Evolutionary conservation across 371 early-diverging fungal species (phyloP).

Genomic region (Capillidium rhysosporum): DNA sequence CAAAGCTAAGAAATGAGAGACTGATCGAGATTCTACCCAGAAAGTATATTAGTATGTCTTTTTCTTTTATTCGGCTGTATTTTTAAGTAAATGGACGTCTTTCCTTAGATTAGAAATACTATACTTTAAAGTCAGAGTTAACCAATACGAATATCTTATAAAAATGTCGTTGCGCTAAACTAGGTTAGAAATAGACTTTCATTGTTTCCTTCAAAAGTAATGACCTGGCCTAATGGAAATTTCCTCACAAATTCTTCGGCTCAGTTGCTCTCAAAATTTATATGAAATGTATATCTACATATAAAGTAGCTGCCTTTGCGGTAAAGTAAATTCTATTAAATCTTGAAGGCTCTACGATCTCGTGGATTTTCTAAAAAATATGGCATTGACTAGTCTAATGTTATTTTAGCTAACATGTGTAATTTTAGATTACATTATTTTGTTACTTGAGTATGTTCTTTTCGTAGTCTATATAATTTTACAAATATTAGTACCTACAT

Average conservation of each 20-base stretch:
- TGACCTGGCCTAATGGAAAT: constrained; percentile 36
- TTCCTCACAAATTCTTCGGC: constrained; percentile 14
- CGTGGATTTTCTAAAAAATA: too few relatives aligned
- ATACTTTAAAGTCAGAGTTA: too few relatives aligned
- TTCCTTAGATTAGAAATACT: constrained; percentile 35
- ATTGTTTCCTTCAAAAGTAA: constrained; percentile 45
- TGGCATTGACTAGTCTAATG: too few relatives aligned
- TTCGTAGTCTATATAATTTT: too few relatives aligned
- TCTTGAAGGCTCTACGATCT: too few relatives aligned
- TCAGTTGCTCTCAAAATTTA: neutral
- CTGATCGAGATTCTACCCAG: constrained; percentile 42
- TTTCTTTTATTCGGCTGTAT: constrained; percentile 42
- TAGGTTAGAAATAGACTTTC: constrained; percentile 40
- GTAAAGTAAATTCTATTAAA: neutral
- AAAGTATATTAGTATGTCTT: constrained; percentile 57
- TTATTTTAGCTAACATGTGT: too few relatives aligned
- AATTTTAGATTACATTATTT: too few relatives aligned
- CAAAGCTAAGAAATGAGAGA: neutral
- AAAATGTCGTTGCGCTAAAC: constrained; percentile 55
- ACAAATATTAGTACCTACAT: too few relatives aligned
- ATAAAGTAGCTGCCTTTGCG: neutral
- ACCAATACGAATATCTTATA: too few relatives aligned
- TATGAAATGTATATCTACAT: neutral
- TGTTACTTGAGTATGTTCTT: too few relatives aligned
- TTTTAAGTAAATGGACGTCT: constrained; percentile 34